Percentiles rank a stretch among this genome's conserved stretches.
Evolutionary conservation across 1,284 basidiomycete genomes (phyloP).

Genomic region (Amylostereum chailletii): DNA sequence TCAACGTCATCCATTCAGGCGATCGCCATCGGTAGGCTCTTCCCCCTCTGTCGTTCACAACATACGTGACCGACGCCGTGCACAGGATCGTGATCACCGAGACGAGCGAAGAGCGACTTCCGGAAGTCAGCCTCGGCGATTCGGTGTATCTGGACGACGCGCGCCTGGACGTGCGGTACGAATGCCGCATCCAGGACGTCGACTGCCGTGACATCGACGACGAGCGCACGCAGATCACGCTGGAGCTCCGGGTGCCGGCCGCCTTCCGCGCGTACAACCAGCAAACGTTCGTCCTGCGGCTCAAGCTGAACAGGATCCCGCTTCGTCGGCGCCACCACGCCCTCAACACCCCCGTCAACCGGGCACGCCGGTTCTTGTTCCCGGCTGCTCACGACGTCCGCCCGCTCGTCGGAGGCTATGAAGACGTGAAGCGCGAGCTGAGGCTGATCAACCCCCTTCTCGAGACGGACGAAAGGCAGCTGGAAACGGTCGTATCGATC

Average conservation of each 20-base stretch:
- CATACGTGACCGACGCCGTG: too few relatives aligned
- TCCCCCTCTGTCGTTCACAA: too few relatives aligned
- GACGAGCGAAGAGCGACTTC: slow-evolving; percentile 6
- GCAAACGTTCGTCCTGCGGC: not conserved
- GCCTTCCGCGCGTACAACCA: not conserved
- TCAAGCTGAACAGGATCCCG: not conserved
- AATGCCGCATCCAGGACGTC: slow-evolving; percentile 12
- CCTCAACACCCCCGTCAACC: not conserved
- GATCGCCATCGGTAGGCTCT: too few relatives aligned
- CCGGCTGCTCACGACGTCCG: not conserved
- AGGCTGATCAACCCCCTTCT: slow-evolving; percentile 25
- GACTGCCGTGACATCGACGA: not conserved
- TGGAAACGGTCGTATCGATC: slow-evolving; percentile 39
- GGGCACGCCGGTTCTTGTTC: slow-evolving; percentile 39
- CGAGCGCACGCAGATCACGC: not conserved
- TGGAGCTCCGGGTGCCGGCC: not conserved
- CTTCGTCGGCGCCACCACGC: not conserved
- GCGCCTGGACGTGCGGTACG: not conserved
- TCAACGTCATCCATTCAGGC: too few relatives aligned
- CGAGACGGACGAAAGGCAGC: slow-evolving; percentile 32
- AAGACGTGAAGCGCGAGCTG: too few relatives aligned
- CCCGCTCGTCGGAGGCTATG: too few relatives aligned
- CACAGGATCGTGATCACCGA: slow-evolving; percentile 2
- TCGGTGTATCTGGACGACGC: not conserved
- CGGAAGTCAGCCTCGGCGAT: slow-evolving; percentile 3